A percentile compares a stretch with the other conserved stretches of the same genome.
Evolutionary conservation across 768 basidiomycete species (phyloP).

Genomic region (Leucogyrophana mollusca): DNA sequence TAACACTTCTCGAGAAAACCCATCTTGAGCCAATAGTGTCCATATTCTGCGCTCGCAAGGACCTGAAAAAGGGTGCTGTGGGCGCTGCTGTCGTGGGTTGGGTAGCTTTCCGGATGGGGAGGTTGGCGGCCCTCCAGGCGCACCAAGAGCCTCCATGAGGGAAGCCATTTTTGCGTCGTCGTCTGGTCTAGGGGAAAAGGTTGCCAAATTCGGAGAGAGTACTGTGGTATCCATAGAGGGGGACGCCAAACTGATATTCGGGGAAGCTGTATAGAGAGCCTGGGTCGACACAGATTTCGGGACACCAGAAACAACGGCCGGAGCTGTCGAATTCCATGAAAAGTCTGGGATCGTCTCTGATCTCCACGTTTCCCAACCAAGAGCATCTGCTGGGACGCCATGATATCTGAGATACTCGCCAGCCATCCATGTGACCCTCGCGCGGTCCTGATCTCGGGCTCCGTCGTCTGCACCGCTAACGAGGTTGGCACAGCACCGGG

Average conservation of each 20-base stretch:
- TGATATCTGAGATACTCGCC: conserved; percentile 63
- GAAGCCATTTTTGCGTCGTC: conserved; percentile 39
- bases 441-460: conserved; percentile 33
- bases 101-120: conserved; percentile 25
- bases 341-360: conserved; percentile 49
- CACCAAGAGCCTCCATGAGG: conserved; percentile 44
- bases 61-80: conserved; percentile 18
- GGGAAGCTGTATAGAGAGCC: conserved; percentile 51
- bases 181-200: conserved; percentile 55
- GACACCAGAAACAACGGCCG: conserved; percentile 32
- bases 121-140: conserved; percentile 6
- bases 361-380: conserved; percentile 59
- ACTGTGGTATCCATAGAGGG: conserved; percentile 13
- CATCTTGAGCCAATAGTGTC: conserved; percentile 57
- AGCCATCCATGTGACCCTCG: conserved; percentile 62
- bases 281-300: conserved; percentile 50
- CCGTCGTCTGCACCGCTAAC: conserved; percentile 52
- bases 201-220: conserved; percentile 43
- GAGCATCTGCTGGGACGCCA: conserved; percentile 47
- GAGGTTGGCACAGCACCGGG: conserved; percentile 63
- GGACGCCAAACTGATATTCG: conserved; percentile 33
- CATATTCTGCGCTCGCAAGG: conserved; percentile 41
- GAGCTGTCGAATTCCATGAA: conserved; percentile 18
- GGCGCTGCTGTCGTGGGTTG: conserved; percentile 20
- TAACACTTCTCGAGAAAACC: conserved; percentile 66